Percentiles rank a stretch among this genome's conserved stretches.
These are phyloP conservation scores for Omphalea diandra DNA, from an alignment of 441 rosid species.

Conservation along the genomic window DNA sequence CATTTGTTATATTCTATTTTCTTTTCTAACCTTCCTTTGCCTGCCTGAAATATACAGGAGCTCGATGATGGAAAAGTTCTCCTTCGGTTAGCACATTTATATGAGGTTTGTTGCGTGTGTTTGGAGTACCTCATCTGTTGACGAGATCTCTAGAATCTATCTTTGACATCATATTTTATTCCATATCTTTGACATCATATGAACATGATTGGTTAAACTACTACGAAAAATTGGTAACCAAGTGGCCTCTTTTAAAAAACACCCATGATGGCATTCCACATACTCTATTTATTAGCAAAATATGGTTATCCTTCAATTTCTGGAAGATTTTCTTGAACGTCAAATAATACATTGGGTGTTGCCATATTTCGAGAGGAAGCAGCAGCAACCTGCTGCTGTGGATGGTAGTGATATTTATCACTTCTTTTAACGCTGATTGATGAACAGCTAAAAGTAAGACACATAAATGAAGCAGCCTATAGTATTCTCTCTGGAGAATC, in stretches of 20 bases:
- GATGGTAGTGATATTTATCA: not conserved
- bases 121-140: not conserved
- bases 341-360: not conserved
- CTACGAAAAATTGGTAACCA: not conserved
- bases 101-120: constrained; percentile 35
- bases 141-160: not conserved
- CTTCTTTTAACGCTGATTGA: not conserved
- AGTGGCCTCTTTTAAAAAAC: too few species aligned
- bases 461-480: not conserved
- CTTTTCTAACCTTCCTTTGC: constrained; percentile 1
- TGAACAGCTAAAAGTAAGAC: not conserved
- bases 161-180: not conserved
- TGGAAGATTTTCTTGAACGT: too few species aligned
- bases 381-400: not conserved
- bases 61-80: constrained; percentile 48
- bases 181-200: not conserved
- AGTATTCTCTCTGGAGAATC: not conserved
- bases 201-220: not conserved
- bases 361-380: not conserved
- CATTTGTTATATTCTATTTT: not conserved
- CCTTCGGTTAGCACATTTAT: constrained; percentile 53
- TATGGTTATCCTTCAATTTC: not conserved
- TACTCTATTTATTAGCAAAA: not conserved
- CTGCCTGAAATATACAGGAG: constrained; percentile 35
- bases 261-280: not conserved